These are phyloP conservation scores for Fallopia convolvulus DNA, from an alignment of 148 eudicot genomes.

Conservation along the genomic window DNA sequence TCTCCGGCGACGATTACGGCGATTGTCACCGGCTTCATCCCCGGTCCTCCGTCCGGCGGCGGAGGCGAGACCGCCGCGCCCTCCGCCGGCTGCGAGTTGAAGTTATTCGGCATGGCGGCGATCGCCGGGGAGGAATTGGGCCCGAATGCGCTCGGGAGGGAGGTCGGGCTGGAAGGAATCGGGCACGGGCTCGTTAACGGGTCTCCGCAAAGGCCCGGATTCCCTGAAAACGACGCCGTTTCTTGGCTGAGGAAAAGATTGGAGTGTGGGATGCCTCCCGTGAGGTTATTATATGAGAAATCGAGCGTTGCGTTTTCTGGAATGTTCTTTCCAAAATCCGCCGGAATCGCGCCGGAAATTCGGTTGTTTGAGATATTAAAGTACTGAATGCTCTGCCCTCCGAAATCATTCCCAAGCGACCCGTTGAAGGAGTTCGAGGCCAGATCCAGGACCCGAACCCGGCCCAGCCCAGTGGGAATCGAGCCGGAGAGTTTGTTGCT, in stretches of 20 bases:
- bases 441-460: constrained; percentile 46
- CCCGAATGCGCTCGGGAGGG: constrained; percentile 16
- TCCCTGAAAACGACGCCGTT: constrained; percentile 44
- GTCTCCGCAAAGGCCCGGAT: constrained; percentile 53
- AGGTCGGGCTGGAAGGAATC: constrained; percentile 30
- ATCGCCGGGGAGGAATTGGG: constrained; percentile 61
- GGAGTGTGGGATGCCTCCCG: constrained; percentile 59
- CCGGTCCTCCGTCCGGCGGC: background rate
- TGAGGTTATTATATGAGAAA: constrained; percentile 65
- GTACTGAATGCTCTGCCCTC: constrained; percentile 30
- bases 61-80: background rate
- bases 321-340: constrained; percentile 34
- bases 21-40: constrained; percentile 40
- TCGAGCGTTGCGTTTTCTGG: constrained; percentile 59
- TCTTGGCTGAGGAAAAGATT: constrained; percentile 38
- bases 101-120: constrained; percentile 63
- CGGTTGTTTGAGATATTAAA: constrained; percentile 59
- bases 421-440: constrained; percentile 68
- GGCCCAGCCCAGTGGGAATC: constrained; percentile 44
- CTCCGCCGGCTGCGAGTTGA: constrained; percentile 23
- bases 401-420: constrained; percentile 48
- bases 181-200: constrained; percentile 44
- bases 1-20: constrained; percentile 68
- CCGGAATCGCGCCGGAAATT: constrained; percentile 60
- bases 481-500: constrained; percentile 53